Percentiles rank a stretch among this genome's conserved stretches.
Conservation (phyloP, 169 alveolate species). For the Eimeria maxima region DNA sequence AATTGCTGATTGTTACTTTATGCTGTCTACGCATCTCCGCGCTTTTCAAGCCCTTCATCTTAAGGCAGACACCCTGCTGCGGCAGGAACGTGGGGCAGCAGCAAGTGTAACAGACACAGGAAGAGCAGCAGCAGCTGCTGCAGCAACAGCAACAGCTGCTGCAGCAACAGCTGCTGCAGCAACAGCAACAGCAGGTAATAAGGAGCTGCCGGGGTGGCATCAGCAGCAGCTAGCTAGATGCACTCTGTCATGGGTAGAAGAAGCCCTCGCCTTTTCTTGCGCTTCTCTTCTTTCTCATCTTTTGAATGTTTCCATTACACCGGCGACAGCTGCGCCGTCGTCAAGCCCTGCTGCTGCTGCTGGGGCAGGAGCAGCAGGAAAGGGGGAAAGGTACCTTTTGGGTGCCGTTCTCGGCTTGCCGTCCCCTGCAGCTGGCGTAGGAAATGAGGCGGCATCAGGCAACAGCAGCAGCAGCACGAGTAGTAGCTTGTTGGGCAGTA, state of each 20-base stretch:
- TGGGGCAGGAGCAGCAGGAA: not conserved
- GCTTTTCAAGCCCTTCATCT: conserved; percentile 50
- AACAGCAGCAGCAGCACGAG: conserved; percentile 35
- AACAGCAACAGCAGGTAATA: not conserved
- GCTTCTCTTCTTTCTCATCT: conserved; percentile 23
- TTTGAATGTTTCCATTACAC: not conserved
- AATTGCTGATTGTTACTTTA: conserved; percentile 19
- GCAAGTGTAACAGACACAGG: not conserved
- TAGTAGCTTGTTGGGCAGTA: not conserved
- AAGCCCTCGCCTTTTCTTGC: conserved; percentile 60
- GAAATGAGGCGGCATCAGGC: not conserved
- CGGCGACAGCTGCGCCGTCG: not conserved
- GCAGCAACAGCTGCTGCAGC: conserved; percentile 19
- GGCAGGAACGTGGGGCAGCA: not conserved
- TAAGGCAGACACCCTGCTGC: conserved; percentile 46
- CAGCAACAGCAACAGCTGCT: not conserved
- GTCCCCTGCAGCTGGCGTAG: conserved; percentile 13
- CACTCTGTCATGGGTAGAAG: conserved; percentile 48
- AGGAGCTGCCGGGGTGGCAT: conserved; percentile 35
- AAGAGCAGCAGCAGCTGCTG: conserved; percentile 2
- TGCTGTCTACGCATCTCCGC: conserved; percentile 15
- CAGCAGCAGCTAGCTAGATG: conserved; percentile 40
- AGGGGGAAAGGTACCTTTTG: not conserved
- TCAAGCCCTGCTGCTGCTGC: conserved; percentile 26
- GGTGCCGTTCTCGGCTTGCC: not conserved